Evolutionary conservation across 2,329 filamentous ascomycete genomes (phyloP).

Genomic region (Microcyclospora pomicola): DNA sequence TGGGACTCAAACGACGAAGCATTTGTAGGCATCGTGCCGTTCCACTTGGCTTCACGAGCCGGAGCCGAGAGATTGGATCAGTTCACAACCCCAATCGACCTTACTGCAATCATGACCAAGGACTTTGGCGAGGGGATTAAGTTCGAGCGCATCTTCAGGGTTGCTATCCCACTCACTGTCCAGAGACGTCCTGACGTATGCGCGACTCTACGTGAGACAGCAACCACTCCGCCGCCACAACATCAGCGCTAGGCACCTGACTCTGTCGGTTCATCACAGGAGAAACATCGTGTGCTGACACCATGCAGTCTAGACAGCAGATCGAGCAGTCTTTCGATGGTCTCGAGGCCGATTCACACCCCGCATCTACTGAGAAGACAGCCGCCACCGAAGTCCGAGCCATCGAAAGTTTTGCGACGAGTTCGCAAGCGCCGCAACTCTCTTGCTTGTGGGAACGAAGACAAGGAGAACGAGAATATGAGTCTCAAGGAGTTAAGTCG

Average conservation of each 20-base stretch:
- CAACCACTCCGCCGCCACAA: constrained; percentile 1
- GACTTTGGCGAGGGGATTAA: constrained; percentile 8
- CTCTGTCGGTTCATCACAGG: neutral
- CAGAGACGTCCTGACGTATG: constrained; percentile 12
- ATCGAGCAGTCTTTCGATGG: too few relatives aligned
- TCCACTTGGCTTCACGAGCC: constrained; percentile 5
- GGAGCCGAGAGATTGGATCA: constrained; percentile 11
- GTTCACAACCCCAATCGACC: constrained; percentile 13
- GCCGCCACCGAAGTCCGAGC: neutral
- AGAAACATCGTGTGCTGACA: too few relatives aligned
- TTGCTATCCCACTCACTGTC: constrained; percentile 12
- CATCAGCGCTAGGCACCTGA: neutral
- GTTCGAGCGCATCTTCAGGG: constrained; percentile 12
- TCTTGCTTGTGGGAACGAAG: neutral
- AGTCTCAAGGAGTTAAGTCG: neutral
- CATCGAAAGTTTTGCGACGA: neutral
- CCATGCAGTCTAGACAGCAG: too few relatives aligned
- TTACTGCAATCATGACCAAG: constrained; percentile 8
- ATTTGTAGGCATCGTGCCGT: constrained; percentile 10
- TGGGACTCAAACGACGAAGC: constrained; percentile 3
- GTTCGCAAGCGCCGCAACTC: neutral
- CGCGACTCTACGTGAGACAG: neutral
- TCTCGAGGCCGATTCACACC: neutral
- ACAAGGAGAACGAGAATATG: neutral
- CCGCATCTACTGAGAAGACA: neutral